A percentile compares a stretch with the other conserved stretches of the same genome.
Conservation (phyloP, 2,329 filamentous ascomycete genomes). For the Phyllosticta citribraziliensis region DNA sequence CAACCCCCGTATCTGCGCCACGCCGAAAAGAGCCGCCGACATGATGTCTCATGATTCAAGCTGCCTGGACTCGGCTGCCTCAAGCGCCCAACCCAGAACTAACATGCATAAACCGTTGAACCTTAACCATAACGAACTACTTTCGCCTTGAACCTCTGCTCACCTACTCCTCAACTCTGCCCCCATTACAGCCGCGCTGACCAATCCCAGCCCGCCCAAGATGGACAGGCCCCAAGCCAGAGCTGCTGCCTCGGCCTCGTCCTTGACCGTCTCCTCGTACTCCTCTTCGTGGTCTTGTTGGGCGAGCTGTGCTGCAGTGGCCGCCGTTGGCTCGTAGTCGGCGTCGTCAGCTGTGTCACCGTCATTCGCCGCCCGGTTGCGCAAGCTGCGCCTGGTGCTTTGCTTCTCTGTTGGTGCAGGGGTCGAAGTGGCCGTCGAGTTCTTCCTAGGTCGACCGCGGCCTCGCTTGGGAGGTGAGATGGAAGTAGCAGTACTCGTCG, state of each 20-base stretch:
- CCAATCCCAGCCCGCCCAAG: slow-evolving; percentile 24
- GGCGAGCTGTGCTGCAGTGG: slow-evolving; percentile 1
- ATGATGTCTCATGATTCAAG: background rate
- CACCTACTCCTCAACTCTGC: slow-evolving; percentile 20
- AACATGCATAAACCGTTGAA: background rate
- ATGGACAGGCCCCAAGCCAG: slow-evolving; percentile 25
- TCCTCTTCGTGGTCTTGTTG: slow-evolving; percentile 17
- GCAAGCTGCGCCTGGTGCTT: slow-evolving; percentile 12
- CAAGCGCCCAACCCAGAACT: background rate
- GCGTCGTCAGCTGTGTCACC: slow-evolving; percentile 8
- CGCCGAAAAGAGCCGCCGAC: background rate
- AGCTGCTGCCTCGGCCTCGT: slow-evolving; percentile 26
- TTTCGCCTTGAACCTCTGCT: background rate
- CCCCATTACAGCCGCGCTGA: slow-evolving; percentile 24
- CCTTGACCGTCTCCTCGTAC: slow-evolving; percentile 18
- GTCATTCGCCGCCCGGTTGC: slow-evolving; percentile 13
- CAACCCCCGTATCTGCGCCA: background rate
- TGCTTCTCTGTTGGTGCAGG: slow-evolving; percentile 9
- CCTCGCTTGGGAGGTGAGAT: slow-evolving; percentile 16
- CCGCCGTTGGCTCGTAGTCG: slow-evolving; percentile 1
- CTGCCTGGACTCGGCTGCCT: background rate
- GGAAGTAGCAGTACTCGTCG: slow-evolving; percentile 9
- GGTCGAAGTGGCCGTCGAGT: slow-evolving; percentile 3
- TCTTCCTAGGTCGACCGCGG: slow-evolving; percentile 22
- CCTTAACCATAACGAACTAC: background rate